Percentiles rank a stretch among this genome's conserved stretches.
phyloP scores from a whole-genome alignment of 371 early-diverging fungal species.

The Syncephalis plumigaleata region DNA sequence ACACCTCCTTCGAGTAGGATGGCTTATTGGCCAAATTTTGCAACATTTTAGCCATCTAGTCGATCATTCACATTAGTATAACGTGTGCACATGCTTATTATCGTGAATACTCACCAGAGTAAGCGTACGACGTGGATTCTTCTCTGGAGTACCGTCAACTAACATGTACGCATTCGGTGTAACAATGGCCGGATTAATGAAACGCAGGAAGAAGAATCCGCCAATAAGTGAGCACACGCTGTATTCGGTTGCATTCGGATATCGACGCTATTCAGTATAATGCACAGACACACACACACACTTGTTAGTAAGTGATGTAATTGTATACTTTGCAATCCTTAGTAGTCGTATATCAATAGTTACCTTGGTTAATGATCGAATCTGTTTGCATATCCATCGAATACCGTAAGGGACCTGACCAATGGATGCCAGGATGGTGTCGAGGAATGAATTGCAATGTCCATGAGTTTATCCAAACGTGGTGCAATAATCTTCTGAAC shows the following conservation, averaged over 20 bases:
- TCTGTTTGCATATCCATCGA: slow-evolving; percentile 97
- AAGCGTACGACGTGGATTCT: slow-evolving; percentile 68
- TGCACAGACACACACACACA: background rate
- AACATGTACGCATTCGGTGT: slow-evolving; percentile 90
- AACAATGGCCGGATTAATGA: slow-evolving; percentile 92
- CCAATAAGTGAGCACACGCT: slow-evolving; percentile 88
- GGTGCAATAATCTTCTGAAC: slow-evolving; percentile 73
- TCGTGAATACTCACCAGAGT: slow-evolving; percentile 45
- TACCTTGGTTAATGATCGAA: slow-evolving; percentile 77
- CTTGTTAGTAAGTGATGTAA: too few species aligned
- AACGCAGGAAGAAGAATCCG: slow-evolving; percentile 93
- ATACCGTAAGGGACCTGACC: slow-evolving; percentile 87
- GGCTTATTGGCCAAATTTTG: slow-evolving; percentile 90
- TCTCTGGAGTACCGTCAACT: slow-evolving; percentile 61
- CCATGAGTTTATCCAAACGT: slow-evolving; percentile 63
- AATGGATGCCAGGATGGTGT: slow-evolving; percentile 61
- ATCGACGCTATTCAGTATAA: slow-evolving; percentile 35
- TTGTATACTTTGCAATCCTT: background rate
- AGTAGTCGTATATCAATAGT: background rate
- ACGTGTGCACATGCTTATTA: background rate
- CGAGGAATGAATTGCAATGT: slow-evolving; percentile 71
- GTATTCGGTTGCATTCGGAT: slow-evolving; percentile 73
- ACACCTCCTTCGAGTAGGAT: slow-evolving; percentile 79
- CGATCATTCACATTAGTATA: background rate
- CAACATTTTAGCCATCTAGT: slow-evolving; percentile 68